A percentile compares a stretch with the other conserved stretches of the same genome.
Conservation (phyloP, 805 yeast species). For the Saturnispora zaruensis region DNA sequence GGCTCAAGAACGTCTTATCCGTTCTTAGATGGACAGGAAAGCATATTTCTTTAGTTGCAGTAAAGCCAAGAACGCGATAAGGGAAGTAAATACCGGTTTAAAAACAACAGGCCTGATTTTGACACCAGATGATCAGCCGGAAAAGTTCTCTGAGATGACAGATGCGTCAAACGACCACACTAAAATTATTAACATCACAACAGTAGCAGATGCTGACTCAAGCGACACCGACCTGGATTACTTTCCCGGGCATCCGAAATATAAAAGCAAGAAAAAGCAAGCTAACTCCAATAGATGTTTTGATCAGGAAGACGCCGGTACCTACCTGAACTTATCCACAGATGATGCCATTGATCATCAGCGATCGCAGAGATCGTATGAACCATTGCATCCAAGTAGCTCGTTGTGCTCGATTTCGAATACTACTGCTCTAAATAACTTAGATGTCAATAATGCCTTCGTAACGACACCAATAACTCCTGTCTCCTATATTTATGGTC, state of each 20-base stretch:
- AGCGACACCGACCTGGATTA: constrained; percentile 8
- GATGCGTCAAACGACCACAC: neutral
- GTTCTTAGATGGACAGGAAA: neutral
- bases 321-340: neutral
- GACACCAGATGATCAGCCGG: neutral
- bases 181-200: neutral
- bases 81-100: neutral
- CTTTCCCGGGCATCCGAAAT: constrained; percentile 8
- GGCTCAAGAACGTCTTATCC: neutral
- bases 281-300: neutral
- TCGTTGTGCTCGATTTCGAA: neutral
- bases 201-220: neutral
- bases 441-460: neutral
- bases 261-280: neutral
- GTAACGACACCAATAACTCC: constrained; percentile 14
- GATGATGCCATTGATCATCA: neutral
- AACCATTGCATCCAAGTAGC: neutral
- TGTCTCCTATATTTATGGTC: constrained; percentile 12
- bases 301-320: neutral
- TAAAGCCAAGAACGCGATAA: neutral
- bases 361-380: neutral
- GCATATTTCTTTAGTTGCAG: neutral
- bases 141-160: neutral
- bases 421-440: neutral
- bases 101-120: neutral